Conservation (phyloP, 2,329 filamentous ascomycete genomes). For the Paecilomyces sp. region DNA sequence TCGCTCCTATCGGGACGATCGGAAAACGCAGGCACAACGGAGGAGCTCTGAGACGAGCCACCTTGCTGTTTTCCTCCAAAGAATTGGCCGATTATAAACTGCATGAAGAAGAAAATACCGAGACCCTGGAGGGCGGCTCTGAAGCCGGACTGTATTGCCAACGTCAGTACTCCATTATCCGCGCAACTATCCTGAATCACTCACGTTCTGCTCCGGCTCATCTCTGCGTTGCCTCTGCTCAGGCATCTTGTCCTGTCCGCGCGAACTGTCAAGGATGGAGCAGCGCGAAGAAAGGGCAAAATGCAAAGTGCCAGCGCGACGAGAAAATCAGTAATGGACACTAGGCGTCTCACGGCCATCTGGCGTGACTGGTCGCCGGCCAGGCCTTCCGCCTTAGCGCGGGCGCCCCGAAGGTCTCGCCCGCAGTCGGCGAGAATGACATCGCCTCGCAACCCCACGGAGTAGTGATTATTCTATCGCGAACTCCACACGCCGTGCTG, state of each 20-base stretch:
- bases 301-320: slow-evolving; percentile 3
- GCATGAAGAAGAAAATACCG: slow-evolving; percentile 52
- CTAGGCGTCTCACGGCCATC: background rate
- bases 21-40: slow-evolving; percentile 54
- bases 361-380: background rate
- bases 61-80: slow-evolving; percentile 35
- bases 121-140: slow-evolving; percentile 47
- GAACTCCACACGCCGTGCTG: background rate
- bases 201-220: slow-evolving; percentile 23
- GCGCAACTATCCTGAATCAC: slow-evolving; percentile 7
- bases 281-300: slow-evolving; percentile 1
- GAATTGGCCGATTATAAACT: slow-evolving; percentile 51
- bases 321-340: slow-evolving; percentile 1
- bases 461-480: background rate
- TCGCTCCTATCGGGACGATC: slow-evolving; percentile 51
- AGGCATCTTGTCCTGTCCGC: slow-evolving; percentile 25
- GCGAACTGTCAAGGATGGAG: slow-evolving; percentile 5
- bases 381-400: background rate
- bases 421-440: background rate
- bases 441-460: background rate
- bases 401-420: background rate
- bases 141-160: slow-evolving; percentile 28
- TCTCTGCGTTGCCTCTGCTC: slow-evolving; percentile 31
- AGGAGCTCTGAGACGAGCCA: slow-evolving; percentile 14
- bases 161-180: slow-evolving; percentile 13